A percentile compares a stretch with the other conserved stretches of the same genome.
phyloP scores from a whole-genome alignment of 2,329 filamentous ascomycete species.

The Didymellaceae sp. region DNA sequence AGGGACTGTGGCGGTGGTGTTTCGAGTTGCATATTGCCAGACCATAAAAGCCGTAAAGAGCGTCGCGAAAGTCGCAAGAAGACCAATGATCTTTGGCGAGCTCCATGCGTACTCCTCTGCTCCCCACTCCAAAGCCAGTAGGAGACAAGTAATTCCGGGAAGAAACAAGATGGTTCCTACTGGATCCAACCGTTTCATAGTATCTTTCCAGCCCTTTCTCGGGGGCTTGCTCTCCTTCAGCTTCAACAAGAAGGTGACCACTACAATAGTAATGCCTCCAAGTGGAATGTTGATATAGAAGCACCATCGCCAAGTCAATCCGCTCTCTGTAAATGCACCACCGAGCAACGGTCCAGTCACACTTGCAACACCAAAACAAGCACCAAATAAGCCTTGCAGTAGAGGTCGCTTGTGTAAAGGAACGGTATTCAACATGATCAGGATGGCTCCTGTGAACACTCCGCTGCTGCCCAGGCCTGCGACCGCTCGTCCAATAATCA shows the following conservation, averaged over 20 bases:
- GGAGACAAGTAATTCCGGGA: slow-evolving; percentile 53
- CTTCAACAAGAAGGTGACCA: slow-evolving; percentile 44
- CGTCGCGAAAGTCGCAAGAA: slow-evolving; percentile 51
- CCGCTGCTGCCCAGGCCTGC: slow-evolving; percentile 41
- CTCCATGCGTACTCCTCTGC: slow-evolving; percentile 53
- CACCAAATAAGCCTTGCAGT: slow-evolving; percentile 50
- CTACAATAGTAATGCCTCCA: slow-evolving; percentile 51
- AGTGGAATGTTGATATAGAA: slow-evolving; percentile 61
- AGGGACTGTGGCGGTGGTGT: slow-evolving; percentile 52
- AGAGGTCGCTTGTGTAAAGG: slow-evolving; percentile 53
- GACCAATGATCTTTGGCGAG: slow-evolving; percentile 50
- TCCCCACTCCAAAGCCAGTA: slow-evolving; percentile 58
- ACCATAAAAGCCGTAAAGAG: slow-evolving; percentile 48
- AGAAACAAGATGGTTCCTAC: slow-evolving; percentile 51
- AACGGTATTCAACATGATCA: slow-evolving; percentile 44
- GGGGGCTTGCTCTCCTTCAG: slow-evolving; percentile 40
- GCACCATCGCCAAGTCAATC: slow-evolving; percentile 55
- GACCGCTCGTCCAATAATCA: slow-evolving; percentile 42
- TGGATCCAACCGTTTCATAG: slow-evolving; percentile 51
- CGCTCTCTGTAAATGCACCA: slow-evolving; percentile 52
- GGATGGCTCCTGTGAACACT: slow-evolving; percentile 43
- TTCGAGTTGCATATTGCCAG: slow-evolving; percentile 48
- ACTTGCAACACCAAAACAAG: slow-evolving; percentile 47
- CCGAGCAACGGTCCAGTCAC: slow-evolving; percentile 55
- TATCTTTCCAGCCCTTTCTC: slow-evolving; percentile 37